phyloP scores from a whole-genome alignment of 306 rosid genomes.

The Glycine soja region DNA sequence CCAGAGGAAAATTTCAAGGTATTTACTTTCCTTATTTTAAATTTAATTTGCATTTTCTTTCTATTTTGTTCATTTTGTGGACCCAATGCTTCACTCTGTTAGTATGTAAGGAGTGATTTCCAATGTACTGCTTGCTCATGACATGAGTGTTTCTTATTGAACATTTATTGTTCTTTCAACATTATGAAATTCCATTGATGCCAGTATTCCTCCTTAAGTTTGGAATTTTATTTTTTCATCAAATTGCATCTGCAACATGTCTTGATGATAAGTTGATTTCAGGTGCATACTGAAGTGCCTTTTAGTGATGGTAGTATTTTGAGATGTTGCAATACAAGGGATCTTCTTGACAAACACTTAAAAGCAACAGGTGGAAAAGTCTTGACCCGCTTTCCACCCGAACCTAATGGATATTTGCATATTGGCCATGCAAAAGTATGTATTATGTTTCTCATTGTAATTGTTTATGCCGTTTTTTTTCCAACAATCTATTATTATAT shows the following conservation, averaged over 20 bases:
- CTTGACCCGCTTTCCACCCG: slow-evolving; percentile 97
- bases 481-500: background rate
- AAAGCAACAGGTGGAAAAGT: slow-evolving; percentile 74
- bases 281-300: slow-evolving; percentile 95
- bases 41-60: slow-evolving; percentile 1
- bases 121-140: slow-evolving; percentile 8
- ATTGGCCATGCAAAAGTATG: slow-evolving; percentile 97
- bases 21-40: slow-evolving; percentile 34
- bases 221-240: slow-evolving; percentile 1
- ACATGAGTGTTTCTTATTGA: background rate
- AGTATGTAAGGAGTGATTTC: background rate
- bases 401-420: slow-evolving; percentile 97
- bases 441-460: slow-evolving; percentile 21
- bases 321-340: slow-evolving; percentile 88
- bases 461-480: slow-evolving; percentile 12
- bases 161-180: slow-evolving; percentile 22
- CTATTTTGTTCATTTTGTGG: slow-evolving; percentile 20
- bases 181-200: slow-evolving; percentile 29
- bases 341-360: slow-evolving; percentile 84
- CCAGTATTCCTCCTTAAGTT: slow-evolving; percentile 8
- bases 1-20: slow-evolving; percentile 93
- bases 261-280: slow-evolving; percentile 45
- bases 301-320: slow-evolving; percentile 84
- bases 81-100: background rate
- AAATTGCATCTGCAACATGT: slow-evolving; percentile 32